phyloP scores from a whole-genome alignment of 2,329 filamentous ascomycete species.

The Alternaria alternata region DNA sequence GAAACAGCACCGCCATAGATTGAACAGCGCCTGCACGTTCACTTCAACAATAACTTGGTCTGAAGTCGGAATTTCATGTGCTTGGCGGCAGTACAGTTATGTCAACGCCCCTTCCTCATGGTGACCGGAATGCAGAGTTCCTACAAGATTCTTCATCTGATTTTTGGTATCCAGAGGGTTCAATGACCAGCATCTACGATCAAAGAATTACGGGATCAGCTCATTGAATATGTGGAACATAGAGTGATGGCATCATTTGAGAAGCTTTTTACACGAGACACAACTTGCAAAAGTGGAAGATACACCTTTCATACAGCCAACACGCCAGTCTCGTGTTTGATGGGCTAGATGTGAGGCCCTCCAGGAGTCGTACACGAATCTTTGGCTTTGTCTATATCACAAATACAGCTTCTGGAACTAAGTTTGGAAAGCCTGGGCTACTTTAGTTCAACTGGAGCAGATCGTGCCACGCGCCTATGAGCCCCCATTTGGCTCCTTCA shows the following conservation, averaged over 20 bases:
- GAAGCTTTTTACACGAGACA: background rate
- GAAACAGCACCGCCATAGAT: background rate
- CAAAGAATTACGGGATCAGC: background rate
- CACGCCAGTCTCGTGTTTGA: background rate
- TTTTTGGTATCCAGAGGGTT: background rate
- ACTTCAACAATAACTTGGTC: background rate
- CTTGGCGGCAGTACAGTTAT: background rate
- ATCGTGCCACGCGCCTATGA: background rate
- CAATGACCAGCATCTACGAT: background rate
- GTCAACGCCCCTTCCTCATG: background rate
- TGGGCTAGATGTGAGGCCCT: background rate
- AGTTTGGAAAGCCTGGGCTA: background rate
- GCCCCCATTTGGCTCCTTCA: too few species aligned
- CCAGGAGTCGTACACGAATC: background rate
- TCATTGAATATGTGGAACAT: too few species aligned
- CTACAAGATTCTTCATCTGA: background rate
- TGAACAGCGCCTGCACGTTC: background rate
- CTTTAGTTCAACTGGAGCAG: background rate
- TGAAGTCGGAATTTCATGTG: accelerated
- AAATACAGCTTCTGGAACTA: background rate
- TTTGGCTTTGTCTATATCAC: background rate
- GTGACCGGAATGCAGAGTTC: background rate
- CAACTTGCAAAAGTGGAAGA: background rate
- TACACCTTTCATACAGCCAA: background rate
- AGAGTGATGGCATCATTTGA: too few species aligned